phyloP scores from a whole-genome alignment of 768 basidiomycete species.

The Termitomyces sp. region DNA sequence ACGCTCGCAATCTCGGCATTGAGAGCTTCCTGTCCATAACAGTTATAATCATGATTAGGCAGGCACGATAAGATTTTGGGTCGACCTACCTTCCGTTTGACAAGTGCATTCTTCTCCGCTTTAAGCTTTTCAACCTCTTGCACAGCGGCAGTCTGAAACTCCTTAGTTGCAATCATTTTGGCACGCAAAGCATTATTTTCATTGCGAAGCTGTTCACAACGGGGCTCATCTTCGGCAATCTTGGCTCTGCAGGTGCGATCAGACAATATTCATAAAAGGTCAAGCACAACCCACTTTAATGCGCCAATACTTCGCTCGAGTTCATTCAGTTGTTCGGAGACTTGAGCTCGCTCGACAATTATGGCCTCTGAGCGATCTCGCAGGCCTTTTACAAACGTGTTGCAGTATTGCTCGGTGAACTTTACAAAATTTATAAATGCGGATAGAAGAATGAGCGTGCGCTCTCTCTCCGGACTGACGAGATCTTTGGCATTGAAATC shows the following conservation, averaged over 20 bases:
- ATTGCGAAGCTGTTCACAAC: constrained; percentile 54
- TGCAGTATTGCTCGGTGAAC: constrained; percentile 74
- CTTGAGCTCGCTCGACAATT: constrained; percentile 60
- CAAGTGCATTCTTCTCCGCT: constrained; percentile 61
- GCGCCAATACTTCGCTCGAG: constrained; percentile 50
- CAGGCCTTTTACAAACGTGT: constrained; percentile 58
- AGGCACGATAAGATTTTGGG: not conserved
- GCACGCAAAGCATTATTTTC: constrained; percentile 64
- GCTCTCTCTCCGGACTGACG: constrained; percentile 66
- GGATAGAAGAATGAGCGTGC: constrained; percentile 75
- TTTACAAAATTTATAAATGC: constrained; percentile 94
- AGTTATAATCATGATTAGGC: not conserved
- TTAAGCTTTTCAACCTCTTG: constrained; percentile 72
- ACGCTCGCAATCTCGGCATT: constrained; percentile 59
- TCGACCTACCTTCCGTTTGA: constrained; percentile 58
- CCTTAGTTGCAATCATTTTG: constrained; percentile 69
- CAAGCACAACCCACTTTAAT: constrained; percentile 48
- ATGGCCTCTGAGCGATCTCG: constrained; percentile 57
- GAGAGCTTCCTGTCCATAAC: constrained; percentile 49
- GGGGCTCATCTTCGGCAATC: constrained; percentile 68
- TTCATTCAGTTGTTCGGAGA: constrained; percentile 46
- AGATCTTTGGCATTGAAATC: constrained; percentile 80
- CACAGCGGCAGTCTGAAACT: constrained; percentile 55
- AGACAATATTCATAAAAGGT: not conserved
- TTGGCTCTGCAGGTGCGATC: constrained; percentile 43